phyloP scores from a whole-genome alignment of 164 flowering plant species.

The Vitis vinifera region ASM3070453v1 NC_081812.1:22724501-22725000 shows the following conservation, averaged over 20 bases:
- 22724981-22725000: background rate
- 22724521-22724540: constrained; percentile 97
- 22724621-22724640: constrained; percentile 1
- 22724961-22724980: background rate
- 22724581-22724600: background rate
- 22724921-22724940: background rate
- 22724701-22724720: constrained; percentile 1
- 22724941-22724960: background rate
- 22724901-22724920: background rate
- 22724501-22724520: constrained; percentile 98
- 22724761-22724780: constrained; percentile 78
- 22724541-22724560: constrained; percentile 97
- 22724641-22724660: background rate
- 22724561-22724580: constrained; percentile 75
- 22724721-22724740: constrained; percentile 90
- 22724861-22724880: background rate
- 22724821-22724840: constrained; percentile 67
- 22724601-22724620: background rate
- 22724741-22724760: constrained; percentile 92
- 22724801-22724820: constrained; percentile 88
- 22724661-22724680: background rate
- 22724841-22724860: background rate
- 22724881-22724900: background rate
- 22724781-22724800: constrained; percentile 81
- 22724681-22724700: constrained; percentile 1